Evolutionary conservation across 2,329 filamentous ascomycete genomes (phyloP), one percentile per base, ranked within the genome.

Genomic region (Aureobasidium sp.): DNA sequence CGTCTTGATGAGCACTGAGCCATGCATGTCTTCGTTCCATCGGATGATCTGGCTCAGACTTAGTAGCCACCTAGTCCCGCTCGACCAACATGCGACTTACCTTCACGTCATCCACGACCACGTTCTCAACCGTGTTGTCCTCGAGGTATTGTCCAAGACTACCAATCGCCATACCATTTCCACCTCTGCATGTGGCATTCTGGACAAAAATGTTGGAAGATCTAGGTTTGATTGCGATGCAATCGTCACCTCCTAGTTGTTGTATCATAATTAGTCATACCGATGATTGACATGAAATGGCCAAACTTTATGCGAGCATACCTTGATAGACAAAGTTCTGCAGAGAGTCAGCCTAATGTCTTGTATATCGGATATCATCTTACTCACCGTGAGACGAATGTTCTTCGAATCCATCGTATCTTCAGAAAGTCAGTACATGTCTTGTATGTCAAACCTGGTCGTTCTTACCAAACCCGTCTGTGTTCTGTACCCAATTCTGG

Each of bases 181-280:
- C 81, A 13, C 79, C 78, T 47, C 76, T 75, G 61, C 83, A 89
- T 63, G 75, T 76, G 7, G 77, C 66, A 68, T 83, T 87, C 61
- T 81, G 78, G 61, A 79, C 71, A 37, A 75, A 72, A 63, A 81
- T 78, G 66, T 86, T 84, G 72, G 83, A 79, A 62, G 83, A 85
- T 72, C 87, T 79, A 45, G 81, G 77, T 72, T 88, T 90, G 64
- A 79, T 77, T 44, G 81, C 80, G 30, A 85, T 80, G 71, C 87
- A 90, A 61, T 82, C 74, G 69, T 80, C 86, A 67, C 85, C 44
- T 3, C 44, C 5, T n/a, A 16, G 21, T 21, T 21, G 21, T 21
- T 21, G 21, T 21, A 21, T 21, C 21, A 42, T 8, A 3, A 3
- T 21, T 13, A 3, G 13, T 37, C 34, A 15, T 11, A 11, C 11